A percentile compares a stretch with the other conserved stretches of the same genome.
phyloP scores from a whole-genome alignment of 179 eudicot genomes.

The Camellia oleifera region DNA sequence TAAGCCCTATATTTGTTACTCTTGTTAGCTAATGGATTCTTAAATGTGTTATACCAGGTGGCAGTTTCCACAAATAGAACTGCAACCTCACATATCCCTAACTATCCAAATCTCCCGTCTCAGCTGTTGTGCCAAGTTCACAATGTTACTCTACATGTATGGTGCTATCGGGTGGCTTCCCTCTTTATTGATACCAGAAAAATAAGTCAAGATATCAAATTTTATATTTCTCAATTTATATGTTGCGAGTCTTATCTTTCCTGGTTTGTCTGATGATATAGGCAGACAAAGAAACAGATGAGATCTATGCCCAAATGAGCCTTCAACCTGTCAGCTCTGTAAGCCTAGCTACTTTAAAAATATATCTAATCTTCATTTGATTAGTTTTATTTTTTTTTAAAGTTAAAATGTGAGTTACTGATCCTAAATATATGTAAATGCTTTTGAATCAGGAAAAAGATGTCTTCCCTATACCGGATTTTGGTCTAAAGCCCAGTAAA shows the following conservation, averaged over 20 bases:
- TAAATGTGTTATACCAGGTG: conserved; percentile 46
- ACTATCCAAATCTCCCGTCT: conserved; percentile 87
- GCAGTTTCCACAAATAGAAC: conserved; percentile 81
- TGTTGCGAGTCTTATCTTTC: neutral
- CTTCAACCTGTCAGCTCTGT: conserved; percentile 86
- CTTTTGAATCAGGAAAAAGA: conserved; percentile 68
- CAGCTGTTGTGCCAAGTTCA: conserved; percentile 93
- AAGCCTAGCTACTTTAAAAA: conserved; percentile 19
- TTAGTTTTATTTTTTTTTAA: too few species aligned
- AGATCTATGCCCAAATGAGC: conserved; percentile 95
- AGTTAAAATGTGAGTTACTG: neutral
- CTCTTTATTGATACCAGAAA: neutral
- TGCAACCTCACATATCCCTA: conserved; percentile 85
- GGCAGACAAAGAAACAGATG: conserved; percentile 97
- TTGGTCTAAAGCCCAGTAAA: conserved; percentile 66
- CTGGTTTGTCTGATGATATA: conserved; percentile 22
- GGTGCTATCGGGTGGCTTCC: conserved; percentile 18
- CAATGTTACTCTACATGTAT: conserved; percentile 87
- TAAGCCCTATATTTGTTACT: too few species aligned
- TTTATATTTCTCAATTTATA: neutral
- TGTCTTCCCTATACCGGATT: conserved; percentile 72
- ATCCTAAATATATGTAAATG: neutral
- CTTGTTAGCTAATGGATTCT: conserved; percentile 11
- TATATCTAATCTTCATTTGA: neutral
- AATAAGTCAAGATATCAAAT: neutral